Conservation (phyloP, 768 basidiomycete genomes). For the Serendipita sp. region DNA sequence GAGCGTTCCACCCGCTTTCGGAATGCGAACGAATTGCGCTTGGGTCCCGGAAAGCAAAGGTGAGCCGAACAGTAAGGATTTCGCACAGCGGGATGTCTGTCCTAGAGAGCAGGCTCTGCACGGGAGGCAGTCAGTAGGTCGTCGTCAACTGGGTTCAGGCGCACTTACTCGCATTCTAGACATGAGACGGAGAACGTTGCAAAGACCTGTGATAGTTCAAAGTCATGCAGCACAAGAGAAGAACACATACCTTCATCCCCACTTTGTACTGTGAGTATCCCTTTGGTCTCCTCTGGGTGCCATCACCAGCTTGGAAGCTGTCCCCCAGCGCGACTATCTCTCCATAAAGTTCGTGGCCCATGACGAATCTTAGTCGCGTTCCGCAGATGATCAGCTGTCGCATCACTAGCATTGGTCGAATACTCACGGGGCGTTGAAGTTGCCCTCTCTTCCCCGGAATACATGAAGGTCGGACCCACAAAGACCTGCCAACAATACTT, state of each 20-base stretch:
- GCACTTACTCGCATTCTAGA: conserved; percentile 68
- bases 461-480: conserved; percentile 56
- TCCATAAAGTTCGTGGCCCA: conserved; percentile 68
- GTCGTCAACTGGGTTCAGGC: not conserved
- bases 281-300: not conserved
- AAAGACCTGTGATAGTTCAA: conserved; percentile 39
- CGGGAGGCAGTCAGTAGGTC: not conserved
- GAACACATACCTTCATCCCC: not conserved
- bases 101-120: conserved; percentile 60
- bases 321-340: conserved; percentile 52
- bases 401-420: not conserved
- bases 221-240: too few relatives aligned
- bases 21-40: conserved; percentile 65
- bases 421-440: not conserved
- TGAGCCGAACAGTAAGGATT: conserved; percentile 49
- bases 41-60: conserved; percentile 55
- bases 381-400: not conserved
- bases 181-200: conserved; percentile 72
- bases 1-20: conserved; percentile 64
- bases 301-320: conserved; percentile 27
- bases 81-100: conserved; percentile 52
- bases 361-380: conserved; percentile 32
- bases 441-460: conserved; percentile 47
- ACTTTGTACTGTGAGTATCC: not conserved
- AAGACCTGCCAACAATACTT: conserved; percentile 24